Base-by-base conservation (phyloP, 1,284 basidiomycete species). In the Ceratobasidium sp. region DNA sequence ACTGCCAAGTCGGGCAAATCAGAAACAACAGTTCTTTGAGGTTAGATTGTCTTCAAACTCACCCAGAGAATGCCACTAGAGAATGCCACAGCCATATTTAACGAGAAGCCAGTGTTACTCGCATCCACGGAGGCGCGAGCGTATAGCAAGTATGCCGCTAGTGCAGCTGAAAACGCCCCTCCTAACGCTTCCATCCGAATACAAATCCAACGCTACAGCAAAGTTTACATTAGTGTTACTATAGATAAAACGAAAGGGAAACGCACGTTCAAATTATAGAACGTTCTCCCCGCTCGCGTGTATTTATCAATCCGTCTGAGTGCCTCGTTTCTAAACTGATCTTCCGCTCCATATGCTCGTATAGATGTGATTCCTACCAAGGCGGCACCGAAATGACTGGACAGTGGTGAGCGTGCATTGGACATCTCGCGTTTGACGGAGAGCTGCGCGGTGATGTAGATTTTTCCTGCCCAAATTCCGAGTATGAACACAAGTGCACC, bases 341-440 rank as follows among this genome's bases (percentile, higher is more conserved):
- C 71, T 32, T 75, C 50, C 2, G 64, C 74, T 14, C 64, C 74
- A 49, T 75, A 75, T 1, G 74, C 74, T 4, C 74, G 70, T 21
- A 75, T 75, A 1, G 74, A 69, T 0, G 50, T 57, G n/a, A 94
- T 82, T 32, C 92, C 92, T 16, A 85, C 80, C 3, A 92, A 85
- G 0, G 89, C 87, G 28, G 89, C 87, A 18, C 89, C 88, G 76
- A 94, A 91, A 77, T 91, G 89, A 55, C 87, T 88, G 72, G 91
- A 84, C 7, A 93, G 86, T 0, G 91, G 91, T 4, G 88, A 83
- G 75, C 85, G 86, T 7, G 88, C 86, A 79, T 90, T 91, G 41
- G 86, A 87, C 88, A 88, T 88, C 78, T 91, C 88, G n/a, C 89
- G 85, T 78, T 93, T 93, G 54, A 92, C 89, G 14, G 88, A 87